Evolutionary conservation across 176 grass and related monocot species (phyloP).

Genomic region (Elaeis guineensis): DNA sequence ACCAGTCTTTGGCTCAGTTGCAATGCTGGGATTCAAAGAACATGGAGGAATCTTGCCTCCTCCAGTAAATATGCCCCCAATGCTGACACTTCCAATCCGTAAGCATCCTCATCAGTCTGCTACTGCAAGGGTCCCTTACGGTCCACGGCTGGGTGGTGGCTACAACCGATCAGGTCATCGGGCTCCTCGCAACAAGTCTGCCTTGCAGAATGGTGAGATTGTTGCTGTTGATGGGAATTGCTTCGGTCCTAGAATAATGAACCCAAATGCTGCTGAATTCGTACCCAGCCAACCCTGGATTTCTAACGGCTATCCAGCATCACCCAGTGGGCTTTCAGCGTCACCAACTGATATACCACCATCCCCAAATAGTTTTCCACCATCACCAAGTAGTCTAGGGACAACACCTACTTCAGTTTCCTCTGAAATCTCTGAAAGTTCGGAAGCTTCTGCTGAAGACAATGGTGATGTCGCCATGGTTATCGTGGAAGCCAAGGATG

Average conservation of each 20-base stretch:
- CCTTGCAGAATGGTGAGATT: conserved; percentile 57
- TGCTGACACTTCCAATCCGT: conserved; percentile 69
- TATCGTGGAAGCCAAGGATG: conserved; percentile 20
- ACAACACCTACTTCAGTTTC: conserved; percentile 45
- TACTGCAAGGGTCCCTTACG: conserved; percentile 90
- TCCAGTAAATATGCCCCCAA: conserved; percentile 66
- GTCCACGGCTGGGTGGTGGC: conserved; percentile 80
- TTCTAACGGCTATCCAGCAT: conserved; percentile 48
- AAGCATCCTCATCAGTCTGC: conserved; percentile 96
- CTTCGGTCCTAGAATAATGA: conserved; percentile 63
- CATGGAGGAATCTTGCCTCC: conserved; percentile 87
- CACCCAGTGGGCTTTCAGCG: conserved; percentile 37
- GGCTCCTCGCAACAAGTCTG: conserved; percentile 54
- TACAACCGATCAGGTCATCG: conserved; percentile 82
- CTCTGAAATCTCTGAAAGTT: conserved; percentile 39
- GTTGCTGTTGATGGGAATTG: conserved; percentile 40
- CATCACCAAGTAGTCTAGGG: conserved; percentile 43
- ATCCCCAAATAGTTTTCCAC: conserved; percentile 34
- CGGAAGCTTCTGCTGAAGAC: conserved; percentile 42
- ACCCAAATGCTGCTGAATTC: conserved; percentile 83
- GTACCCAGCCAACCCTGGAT: conserved; percentile 61
- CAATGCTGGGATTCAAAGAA: conserved; percentile 75
- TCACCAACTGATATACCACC: conserved; percentile 33
- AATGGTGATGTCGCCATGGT: conserved; percentile 26
- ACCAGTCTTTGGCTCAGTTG: conserved; percentile 83